Evolutionary conservation across 2,329 filamentous ascomycete genomes (phyloP).

Genomic region (Fusarium nematophilum): DNA sequence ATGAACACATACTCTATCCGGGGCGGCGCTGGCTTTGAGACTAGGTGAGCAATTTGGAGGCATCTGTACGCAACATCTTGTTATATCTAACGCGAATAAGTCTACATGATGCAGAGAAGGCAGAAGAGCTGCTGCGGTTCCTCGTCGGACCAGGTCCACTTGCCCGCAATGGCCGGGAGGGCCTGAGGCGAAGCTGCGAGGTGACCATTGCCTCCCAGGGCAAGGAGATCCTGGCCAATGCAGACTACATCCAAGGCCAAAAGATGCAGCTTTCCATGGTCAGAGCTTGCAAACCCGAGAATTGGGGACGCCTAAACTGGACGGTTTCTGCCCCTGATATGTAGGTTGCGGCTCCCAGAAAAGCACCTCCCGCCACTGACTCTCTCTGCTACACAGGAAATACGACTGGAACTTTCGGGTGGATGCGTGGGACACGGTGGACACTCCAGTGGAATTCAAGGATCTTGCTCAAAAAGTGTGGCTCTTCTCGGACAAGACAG

Average conservation of each 20-base stretch:
- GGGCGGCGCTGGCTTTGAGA: slow-evolving; percentile 45
- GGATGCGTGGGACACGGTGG: slow-evolving; percentile 37
- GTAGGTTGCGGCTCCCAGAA: slow-evolving; percentile 34
- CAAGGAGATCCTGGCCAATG: slow-evolving; percentile 38
- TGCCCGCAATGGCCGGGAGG: slow-evolving; percentile 25
- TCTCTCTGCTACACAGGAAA: slow-evolving; percentile 31
- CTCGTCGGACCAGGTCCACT: slow-evolving; percentile 21
- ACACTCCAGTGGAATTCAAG: slow-evolving; percentile 32
- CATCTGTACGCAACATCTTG: not conserved
- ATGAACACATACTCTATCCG: slow-evolving; percentile 43
- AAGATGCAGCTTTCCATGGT: slow-evolving; percentile 38
- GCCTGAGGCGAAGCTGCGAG: slow-evolving; percentile 29
- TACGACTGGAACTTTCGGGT: slow-evolving; percentile 52
- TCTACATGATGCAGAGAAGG: slow-evolving; percentile 21
- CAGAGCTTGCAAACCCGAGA: slow-evolving; percentile 36
- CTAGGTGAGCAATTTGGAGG: slow-evolving; percentile 37
- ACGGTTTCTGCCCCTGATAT: slow-evolving; percentile 50
- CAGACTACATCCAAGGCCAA: slow-evolving; percentile 7
- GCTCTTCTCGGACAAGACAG: slow-evolving; percentile 21
- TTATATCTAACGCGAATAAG: slow-evolving; percentile 29
- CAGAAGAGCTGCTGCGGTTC: slow-evolving; percentile 29
- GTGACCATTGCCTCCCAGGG: slow-evolving; percentile 35
- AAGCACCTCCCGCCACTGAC: slow-evolving; percentile 13
- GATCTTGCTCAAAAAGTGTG: slow-evolving; percentile 36
- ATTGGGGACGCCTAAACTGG: slow-evolving; percentile 46